Evolutionary conservation across 805 yeast species (phyloP).

Genomic region (Pachysolen tannophilus): DNA sequence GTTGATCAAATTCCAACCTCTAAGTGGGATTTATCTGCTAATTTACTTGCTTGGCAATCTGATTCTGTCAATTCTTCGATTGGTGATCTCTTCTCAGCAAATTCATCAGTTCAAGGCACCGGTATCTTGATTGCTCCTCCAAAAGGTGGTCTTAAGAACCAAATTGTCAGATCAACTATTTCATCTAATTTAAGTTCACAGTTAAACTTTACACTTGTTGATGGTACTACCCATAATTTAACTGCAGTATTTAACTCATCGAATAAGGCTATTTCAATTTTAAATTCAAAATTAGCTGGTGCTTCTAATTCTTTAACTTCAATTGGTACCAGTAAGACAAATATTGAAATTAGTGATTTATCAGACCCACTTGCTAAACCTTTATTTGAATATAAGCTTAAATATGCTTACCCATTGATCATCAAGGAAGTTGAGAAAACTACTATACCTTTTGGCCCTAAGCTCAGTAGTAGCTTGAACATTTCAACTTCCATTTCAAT

Average conservation of each 20-base stretch:
- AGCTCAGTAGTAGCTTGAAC: conserved; percentile 8
- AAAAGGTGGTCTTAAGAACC: conserved; percentile 15
- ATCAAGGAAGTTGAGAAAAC: conserved; percentile 10
- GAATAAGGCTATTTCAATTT: conserved; percentile 10
- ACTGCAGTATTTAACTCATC: conserved; percentile 14
- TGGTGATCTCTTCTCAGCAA: conserved; percentile 15
- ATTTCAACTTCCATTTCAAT: conserved; percentile 3
- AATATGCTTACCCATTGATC: conserved; percentile 10
- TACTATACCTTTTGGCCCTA: conserved; percentile 9
- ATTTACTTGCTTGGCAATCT: conserved; percentile 21
- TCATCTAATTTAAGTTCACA: conserved; percentile 13
- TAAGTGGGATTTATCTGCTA: conserved; percentile 22
- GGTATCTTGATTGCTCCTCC: conserved; percentile 21
- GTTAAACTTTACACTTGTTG: conserved; percentile 20
- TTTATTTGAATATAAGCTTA: conserved; percentile 8
- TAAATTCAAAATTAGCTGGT: conserved; percentile 11
- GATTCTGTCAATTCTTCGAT: conserved; percentile 10
- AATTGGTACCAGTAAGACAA: conserved; percentile 6
- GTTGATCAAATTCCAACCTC: conserved; percentile 5
- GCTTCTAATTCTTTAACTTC: conserved; percentile 9
- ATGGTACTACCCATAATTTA: conserved; percentile 15
- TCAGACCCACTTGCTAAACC: conserved; percentile 1
- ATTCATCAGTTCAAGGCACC: conserved; percentile 14
- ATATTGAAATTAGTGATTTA: conserved; percentile 7
- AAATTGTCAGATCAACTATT: conserved; percentile 15